Evolutionary conservation across 805 yeast species (phyloP).

Genomic region (Yamadazyma paraphyllophila): DNA sequence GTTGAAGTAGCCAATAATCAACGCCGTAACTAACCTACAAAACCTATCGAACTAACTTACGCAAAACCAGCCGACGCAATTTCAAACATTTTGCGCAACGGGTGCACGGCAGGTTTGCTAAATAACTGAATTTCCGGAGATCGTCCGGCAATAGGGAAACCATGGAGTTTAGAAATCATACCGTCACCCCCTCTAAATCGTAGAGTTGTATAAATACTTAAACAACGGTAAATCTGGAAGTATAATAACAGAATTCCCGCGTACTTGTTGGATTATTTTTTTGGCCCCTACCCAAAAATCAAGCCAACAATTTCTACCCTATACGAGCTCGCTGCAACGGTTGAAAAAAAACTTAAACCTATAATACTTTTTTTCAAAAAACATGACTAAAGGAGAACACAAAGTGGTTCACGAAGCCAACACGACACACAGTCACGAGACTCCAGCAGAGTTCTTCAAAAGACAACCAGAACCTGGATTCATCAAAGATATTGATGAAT

Average conservation of each 20-base stretch:
- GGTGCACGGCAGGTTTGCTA: neutral
- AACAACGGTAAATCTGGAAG: too few relatives aligned
- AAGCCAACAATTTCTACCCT: slow-evolving; percentile 6
- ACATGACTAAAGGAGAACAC: slow-evolving; percentile 7
- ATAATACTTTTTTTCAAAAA: neutral
- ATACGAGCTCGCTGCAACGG: slow-evolving; percentile 8
- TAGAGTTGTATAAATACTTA: neutral
- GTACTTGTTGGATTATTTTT: slow-evolving; percentile 6
- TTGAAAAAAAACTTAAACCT: slow-evolving; percentile 3
- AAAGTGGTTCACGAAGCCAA: slow-evolving; percentile 63
- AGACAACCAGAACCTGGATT: slow-evolving; percentile 64
- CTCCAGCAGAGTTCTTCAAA: slow-evolving; percentile 54
- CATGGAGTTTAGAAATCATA: neutral
- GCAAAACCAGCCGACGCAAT: too few relatives aligned
- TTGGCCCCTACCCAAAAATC: slow-evolving; percentile 7
- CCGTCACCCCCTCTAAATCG: neutral
- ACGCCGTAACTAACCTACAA: too few relatives aligned
- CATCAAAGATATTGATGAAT: slow-evolving; percentile 61
- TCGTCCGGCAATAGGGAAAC: slow-evolving; percentile 1
- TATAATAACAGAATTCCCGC: neutral
- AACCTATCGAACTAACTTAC: too few relatives aligned
- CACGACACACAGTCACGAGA: slow-evolving; percentile 44
- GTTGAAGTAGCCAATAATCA: too few relatives aligned
- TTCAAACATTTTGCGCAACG: neutral
- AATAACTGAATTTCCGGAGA: neutral